Evolutionary conservation across 2,329 filamentous ascomycete species (phyloP).

Genomic region (Sporothrix euskadiensis): DNA sequence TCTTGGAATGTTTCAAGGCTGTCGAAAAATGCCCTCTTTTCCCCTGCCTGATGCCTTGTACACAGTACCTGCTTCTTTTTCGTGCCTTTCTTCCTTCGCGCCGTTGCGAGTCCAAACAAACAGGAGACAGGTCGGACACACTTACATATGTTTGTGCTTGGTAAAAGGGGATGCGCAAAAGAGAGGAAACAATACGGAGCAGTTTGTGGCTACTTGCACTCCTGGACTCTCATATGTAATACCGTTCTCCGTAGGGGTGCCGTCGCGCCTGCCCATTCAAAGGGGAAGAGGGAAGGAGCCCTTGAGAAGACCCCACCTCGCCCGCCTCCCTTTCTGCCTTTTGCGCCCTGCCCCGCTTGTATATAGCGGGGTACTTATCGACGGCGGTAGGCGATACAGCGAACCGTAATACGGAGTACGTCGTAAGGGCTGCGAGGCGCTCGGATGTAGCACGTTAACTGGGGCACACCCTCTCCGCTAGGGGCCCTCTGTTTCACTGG

Average conservation of each 20-base stretch:
- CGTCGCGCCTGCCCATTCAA: background rate
- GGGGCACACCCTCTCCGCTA: constrained; percentile 12
- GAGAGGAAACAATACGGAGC: background rate
- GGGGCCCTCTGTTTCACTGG: constrained; percentile 26
- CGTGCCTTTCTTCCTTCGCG: background rate
- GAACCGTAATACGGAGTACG: background rate
- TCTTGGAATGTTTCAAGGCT: background rate
- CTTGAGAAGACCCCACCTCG: constrained; percentile 10
- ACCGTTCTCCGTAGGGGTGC: background rate
- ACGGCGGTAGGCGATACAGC: background rate
- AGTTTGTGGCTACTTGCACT: background rate
- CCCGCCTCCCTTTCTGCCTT: constrained; percentile 22
- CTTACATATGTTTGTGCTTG: no score
- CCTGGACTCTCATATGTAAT: background rate
- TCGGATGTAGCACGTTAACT: constrained; percentile 22
- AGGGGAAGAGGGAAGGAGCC: constrained; percentile 14
- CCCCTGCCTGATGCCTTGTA: background rate
- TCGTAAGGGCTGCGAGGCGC: background rate
- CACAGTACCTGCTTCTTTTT: background rate
- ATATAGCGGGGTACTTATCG: constrained; percentile 26
- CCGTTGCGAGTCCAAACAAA: background rate
- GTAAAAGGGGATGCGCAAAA: background rate
- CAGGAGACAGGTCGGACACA: background rate
- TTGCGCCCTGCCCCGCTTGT: constrained; percentile 25
- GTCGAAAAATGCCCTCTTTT: background rate